Percentiles rank a stretch among this genome's conserved stretches.
Conservation (phyloP, 441 rosid species). For the Melastoma candidum region DNA sequence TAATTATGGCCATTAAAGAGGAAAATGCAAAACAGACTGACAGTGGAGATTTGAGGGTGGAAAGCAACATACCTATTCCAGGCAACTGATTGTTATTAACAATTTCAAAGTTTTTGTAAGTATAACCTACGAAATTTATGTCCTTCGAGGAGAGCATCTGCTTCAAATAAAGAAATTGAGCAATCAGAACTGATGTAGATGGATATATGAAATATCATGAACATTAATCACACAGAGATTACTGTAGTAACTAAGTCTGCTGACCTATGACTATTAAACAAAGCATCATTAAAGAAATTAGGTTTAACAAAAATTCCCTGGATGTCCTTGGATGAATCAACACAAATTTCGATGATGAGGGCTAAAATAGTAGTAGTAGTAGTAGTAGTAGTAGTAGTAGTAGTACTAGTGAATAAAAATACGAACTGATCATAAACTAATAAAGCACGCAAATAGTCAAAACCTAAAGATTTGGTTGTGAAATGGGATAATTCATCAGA, state of each 20-base stretch:
- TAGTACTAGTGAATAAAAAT: neutral
- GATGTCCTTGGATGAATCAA: too few relatives aligned
- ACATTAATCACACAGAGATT: neutral
- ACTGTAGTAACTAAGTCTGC: neutral
- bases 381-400: too few relatives aligned
- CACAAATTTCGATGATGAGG: too few relatives aligned
- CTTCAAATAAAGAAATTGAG: neutral
- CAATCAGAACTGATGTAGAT: neutral
- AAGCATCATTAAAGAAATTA: too few relatives aligned
- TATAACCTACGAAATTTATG: neutral
- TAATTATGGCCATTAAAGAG: slow-evolving; percentile 1
- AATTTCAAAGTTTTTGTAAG: too few relatives aligned
- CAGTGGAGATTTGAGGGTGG: neutral
- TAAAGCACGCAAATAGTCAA: neutral
- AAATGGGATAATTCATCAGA: neutral
- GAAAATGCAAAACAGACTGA: neutral
- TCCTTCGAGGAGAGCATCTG: neutral
- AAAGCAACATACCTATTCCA: too few relatives aligned
- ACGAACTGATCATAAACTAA: neutral
- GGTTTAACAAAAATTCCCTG: too few relatives aligned
- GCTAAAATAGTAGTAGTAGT: too few relatives aligned
- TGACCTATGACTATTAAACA: neutral
- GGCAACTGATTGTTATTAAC: too few relatives aligned
- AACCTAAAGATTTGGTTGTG: neutral
- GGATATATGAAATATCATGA: neutral